Conservation (phyloP, 2,329 filamentous ascomycete genomes). For the Botryosphaeria dothidea region DNA sequence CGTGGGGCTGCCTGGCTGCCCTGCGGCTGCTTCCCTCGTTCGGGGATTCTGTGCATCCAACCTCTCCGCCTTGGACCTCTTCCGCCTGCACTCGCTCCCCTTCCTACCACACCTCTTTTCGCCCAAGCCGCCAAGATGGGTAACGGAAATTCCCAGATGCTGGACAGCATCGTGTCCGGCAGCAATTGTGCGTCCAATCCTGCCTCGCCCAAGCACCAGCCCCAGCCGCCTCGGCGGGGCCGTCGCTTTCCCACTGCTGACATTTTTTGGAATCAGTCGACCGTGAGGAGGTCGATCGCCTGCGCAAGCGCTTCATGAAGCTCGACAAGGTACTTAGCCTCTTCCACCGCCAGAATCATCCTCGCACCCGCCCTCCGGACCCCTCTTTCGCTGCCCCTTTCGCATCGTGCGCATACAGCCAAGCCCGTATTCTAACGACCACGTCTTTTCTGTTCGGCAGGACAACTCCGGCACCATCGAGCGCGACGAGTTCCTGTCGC, state of each 20-base stretch:
- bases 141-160: slow-evolving; percentile 64
- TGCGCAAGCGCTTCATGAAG: slow-evolving; percentile 99
- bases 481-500: slow-evolving; percentile 94
- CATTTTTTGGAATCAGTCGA: slow-evolving; percentile 65
- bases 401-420: not conserved
- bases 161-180: slow-evolving; percentile 94
- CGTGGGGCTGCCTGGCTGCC: slow-evolving; percentile 11
- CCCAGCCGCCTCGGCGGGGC: slow-evolving; percentile 5
- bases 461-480: slow-evolving; percentile 98
- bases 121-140: slow-evolving; percentile 44
- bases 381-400: not conserved
- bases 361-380: not conserved
- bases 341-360: not conserved
- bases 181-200: slow-evolving; percentile 76
- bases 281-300: slow-evolving; percentile 91
- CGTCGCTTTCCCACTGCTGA: not conserved
- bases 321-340: slow-evolving; percentile 77
- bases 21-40: not conserved
- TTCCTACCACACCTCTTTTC: slow-evolving; percentile 22
- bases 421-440: not conserved
- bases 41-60: not conserved
- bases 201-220: not conserved
- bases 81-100: not conserved
- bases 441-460: slow-evolving; percentile 48
- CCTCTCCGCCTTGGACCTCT: not conserved